Evolutionary conservation across 2,329 filamentous ascomycete genomes (phyloP), one percentile per base, ranked within the genome.

Genomic region (Aspergillus tanneri): DNA sequence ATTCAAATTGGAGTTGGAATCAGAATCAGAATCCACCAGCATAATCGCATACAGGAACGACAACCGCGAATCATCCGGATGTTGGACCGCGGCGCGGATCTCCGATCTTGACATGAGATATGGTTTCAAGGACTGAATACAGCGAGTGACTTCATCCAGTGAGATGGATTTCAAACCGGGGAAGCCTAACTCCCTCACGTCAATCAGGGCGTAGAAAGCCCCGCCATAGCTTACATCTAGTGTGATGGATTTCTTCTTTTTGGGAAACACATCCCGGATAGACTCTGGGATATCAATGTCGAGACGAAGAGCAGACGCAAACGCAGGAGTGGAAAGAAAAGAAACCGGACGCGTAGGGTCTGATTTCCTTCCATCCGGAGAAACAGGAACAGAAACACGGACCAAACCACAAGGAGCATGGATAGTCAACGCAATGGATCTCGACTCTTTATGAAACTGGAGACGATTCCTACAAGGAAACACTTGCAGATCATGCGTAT

Each of bases 381-480:
- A 60, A 6, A 62, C 63, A 0, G 75, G 74, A 1, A 77, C 74
- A 1, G 57, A 67, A 2, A 76, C 59, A 4, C 56, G 41, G 0
- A 77, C 67, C 5, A 77, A 40, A 1, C 75, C 75, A 53, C 73
- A 76, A 0, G 74, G 75, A 0, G 68, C 70, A 58, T 78, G 75
- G 2, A 78, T 52, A 32, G 65, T 66, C 0, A 77, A 25, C 9
- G 41, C 46, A 0, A 65, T 63, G 2, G 60, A 62, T 10, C 59
- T 53, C 3, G 50, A 54, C 0, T 22, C 46, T 2, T 43, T 2
- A 39, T 75, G 61, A 35, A 63, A 55, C 2, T 49, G 35, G 14
- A 77, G 48, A 1, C 64, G 44, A 2, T 62, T 48, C 4, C 72
- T 60, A 5, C 55, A 56, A 0, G 73, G 69, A 45, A 77, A 77